These are phyloP conservation scores for Hymenoscyphus albidus DNA, from an alignment of 2,329 filamentous ascomycete species.

Conservation along the genomic window DNA sequence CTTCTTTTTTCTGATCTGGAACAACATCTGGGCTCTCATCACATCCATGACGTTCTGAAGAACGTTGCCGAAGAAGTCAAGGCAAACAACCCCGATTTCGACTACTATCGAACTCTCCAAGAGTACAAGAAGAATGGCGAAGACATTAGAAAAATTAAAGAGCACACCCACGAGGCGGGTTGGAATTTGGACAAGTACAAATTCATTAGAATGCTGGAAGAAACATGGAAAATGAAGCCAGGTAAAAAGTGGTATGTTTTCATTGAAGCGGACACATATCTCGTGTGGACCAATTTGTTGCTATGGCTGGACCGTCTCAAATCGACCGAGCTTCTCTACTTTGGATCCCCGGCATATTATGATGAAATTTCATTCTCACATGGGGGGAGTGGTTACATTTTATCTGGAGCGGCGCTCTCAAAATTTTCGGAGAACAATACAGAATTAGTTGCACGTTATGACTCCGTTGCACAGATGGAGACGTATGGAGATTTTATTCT, in stretches of 20 bases:
- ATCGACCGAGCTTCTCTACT: conserved; percentile 42
- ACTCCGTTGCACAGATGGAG: conserved; percentile 38
- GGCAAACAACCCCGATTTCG: conserved; percentile 43
- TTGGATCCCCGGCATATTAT: conserved; percentile 47
- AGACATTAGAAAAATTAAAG: conserved; percentile 40
- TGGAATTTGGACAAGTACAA: conserved; percentile 60
- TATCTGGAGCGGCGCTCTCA: conserved; percentile 49
- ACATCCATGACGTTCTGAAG: conserved; percentile 45
- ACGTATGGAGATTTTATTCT: conserved; percentile 53
- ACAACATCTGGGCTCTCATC: conserved; percentile 42
- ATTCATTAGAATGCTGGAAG: conserved; percentile 55
- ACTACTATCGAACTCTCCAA: conserved; percentile 39
- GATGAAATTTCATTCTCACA: conserved; percentile 47
- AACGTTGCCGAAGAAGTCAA: conserved; percentile 41
- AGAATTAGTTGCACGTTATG: conserved; percentile 45
- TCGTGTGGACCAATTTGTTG: conserved; percentile 49
- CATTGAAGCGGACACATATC: conserved; percentile 55
- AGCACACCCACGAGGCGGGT: conserved; percentile 34
- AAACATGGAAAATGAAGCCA: conserved; percentile 46
- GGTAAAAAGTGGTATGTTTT: conserved; percentile 55
- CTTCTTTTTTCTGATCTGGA: conserved; percentile 56
- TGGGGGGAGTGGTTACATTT: conserved; percentile 51
- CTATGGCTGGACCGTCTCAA: conserved; percentile 46
- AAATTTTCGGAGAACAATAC: conserved; percentile 41
- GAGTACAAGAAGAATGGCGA: conserved; percentile 44